Percentiles rank a stretch among this genome's conserved stretches.
phyloP scores from a whole-genome alignment of 768 basidiomycete genomes.

The Lactarius deliciosus region DNA sequence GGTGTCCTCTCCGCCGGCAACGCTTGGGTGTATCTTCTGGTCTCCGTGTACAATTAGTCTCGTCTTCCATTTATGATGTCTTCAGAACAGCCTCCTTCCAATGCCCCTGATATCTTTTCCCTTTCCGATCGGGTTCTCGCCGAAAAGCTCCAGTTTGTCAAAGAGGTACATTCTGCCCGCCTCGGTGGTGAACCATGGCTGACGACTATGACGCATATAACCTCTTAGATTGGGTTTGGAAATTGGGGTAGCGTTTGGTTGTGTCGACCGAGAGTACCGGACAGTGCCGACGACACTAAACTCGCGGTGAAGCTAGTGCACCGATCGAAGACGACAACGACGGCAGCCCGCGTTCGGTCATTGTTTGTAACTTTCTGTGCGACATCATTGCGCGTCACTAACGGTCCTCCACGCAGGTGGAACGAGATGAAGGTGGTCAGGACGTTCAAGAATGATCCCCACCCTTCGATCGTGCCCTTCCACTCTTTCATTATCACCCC shows the following conservation, averaged over 20 bases:
- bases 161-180: conserved; percentile 53
- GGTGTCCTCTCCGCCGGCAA: conserved; percentile 1
- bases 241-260: conserved; percentile 95
- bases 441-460: conserved; percentile 77
- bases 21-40: conserved; percentile 1
- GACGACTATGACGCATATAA: conserved; percentile 12
- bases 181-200: conserved; percentile 10
- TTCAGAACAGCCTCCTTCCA: conserved; percentile 35
- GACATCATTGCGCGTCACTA: conserved; percentile 3
- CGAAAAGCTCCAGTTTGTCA: conserved; percentile 68
- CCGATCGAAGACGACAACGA: conserved; percentile 74
- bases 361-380: conserved; percentile 51
- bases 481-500: conserved; percentile 93
- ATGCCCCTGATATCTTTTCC: conserved; percentile 64
- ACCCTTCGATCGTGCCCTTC: conserved; percentile 91
- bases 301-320: conserved; percentile 95
- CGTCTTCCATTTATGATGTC: conserved; percentile 32
- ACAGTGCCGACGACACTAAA: conserved; percentile 45
- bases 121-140: conserved; percentile 71
- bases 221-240: conserved; percentile 74
- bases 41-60: conserved; percentile 23
- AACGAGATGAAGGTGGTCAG: conserved; percentile 97
- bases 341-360: conserved; percentile 85
- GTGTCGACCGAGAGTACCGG: conserved; percentile 58
- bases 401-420: conserved; percentile 56